Base-by-base conservation (phyloP, 306 rosid species). In the Alnus rubra region DNA sequence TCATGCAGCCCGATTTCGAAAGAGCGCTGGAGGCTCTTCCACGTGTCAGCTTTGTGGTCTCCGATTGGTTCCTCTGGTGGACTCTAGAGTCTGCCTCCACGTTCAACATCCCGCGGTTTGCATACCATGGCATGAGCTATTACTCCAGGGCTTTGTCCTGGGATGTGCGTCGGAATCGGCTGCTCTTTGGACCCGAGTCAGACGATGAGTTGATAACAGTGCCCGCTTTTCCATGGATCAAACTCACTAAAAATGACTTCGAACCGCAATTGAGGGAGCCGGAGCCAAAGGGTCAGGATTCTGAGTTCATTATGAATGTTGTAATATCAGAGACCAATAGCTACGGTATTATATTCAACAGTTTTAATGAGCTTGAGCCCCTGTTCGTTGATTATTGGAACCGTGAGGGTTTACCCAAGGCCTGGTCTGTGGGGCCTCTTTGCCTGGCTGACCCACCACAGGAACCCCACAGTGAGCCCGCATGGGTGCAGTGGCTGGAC, bases 41-140 rank as follows among this genome's bases (percentile, higher is more conserved):
- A 0, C 84, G 67, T 1, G 74, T 81, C 74, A 78, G 78, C 50
- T 82, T 85, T 82, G 8, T 88, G 18, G 73, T 88, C 76, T 78
- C 89, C 69, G 91, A 87, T 51, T 70, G 59, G n/a, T 87, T 87
- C 75, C 81, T 87, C 33, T 84, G 87, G 90, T 87, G 87, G 90
- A 84, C 90, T 3, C 47, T 50, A 4, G 90, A 84, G 52, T 81
- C 90, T 0, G 87, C 88, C 56, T 44, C 73, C 55, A 80, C 74
- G 65, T 60, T 87, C 6, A 33, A 68, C 33, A 59, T 84, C 72
- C 86, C 84, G 0, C n/a, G 88, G 8, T 53, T 80, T 15, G 55
- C 19, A 5, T 84, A 58, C 53, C 28, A 18, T 51, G 90, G 90
- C 11, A 77, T 74, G 80, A 3, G 64, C 9, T 70, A 10, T 71